Conservation (phyloP, 1,284 basidiomycete genomes). For the Ustilago shanxiensis region DNA sequence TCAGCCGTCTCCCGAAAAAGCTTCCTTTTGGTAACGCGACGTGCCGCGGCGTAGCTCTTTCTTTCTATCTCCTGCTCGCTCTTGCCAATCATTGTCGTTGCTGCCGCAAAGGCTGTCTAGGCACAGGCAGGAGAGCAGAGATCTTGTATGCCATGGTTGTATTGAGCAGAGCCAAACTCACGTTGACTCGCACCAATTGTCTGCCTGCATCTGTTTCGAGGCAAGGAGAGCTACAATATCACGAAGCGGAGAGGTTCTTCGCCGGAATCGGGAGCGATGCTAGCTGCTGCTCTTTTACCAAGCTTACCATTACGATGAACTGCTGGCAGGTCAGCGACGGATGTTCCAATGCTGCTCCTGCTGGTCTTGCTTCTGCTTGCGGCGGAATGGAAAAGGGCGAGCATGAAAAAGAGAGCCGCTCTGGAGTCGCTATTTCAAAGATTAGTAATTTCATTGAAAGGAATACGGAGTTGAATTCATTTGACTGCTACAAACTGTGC, state of each 20-base stretch:
- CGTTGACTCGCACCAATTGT: neutral
- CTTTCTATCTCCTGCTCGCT: no score
- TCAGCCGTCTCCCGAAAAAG: conserved; percentile 11
- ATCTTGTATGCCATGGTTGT: neutral
- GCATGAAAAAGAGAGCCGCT: neutral
- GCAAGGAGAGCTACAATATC: neutral
- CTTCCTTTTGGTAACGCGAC: neutral
- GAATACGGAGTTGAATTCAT: neutral
- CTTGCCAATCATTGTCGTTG: no score
- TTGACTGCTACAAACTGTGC: neutral
- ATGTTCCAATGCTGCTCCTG: neutral
- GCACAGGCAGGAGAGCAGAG: neutral
- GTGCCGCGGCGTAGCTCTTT: conserved; percentile 1
- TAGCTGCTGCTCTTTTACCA: neutral
- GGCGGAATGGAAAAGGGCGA: conserved; percentile 3
- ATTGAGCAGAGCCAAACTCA: conserved; percentile 1
- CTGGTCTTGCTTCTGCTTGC: neutral
- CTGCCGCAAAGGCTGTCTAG: neutral
- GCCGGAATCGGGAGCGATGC: conserved; percentile 1
- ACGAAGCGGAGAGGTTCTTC: no score
- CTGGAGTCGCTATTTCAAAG: neutral
- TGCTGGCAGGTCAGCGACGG: no score
- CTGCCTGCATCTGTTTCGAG: neutral
- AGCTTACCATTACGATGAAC: neutral
- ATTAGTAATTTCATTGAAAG: neutral